phyloP scores from a whole-genome alignment of 2,329 filamentous ascomycete genomes.

The Zarea fungicola region DNA sequence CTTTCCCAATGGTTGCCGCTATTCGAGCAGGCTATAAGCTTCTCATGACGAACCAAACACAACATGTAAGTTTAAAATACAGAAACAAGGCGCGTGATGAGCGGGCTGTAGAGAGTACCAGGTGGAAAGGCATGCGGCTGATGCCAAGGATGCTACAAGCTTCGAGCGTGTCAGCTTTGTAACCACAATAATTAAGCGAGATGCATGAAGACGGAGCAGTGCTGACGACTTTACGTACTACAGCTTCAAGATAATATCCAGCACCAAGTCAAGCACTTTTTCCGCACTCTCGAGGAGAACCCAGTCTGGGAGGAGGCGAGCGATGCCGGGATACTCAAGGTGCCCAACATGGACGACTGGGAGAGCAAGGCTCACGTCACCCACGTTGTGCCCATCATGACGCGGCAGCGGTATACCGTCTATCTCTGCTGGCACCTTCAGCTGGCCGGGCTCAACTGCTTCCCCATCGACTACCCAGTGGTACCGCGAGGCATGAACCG shows the following conservation, averaged over 20 bases:
- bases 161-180: neutral
- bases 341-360: slow-evolving; percentile 25
- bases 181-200: neutral
- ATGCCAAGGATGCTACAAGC: neutral
- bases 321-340: slow-evolving; percentile 22
- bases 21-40: slow-evolving; percentile 19
- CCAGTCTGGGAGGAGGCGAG: slow-evolving; percentile 20
- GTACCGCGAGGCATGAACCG: slow-evolving; percentile 34
- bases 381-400: slow-evolving; percentile 27
- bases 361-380: slow-evolving; percentile 20
- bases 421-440: slow-evolving; percentile 23
- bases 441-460: slow-evolving; percentile 18
- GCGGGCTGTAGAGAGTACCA: neutral
- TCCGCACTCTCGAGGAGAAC: slow-evolving; percentile 20
- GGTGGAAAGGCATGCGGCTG: neutral
- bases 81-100: neutral
- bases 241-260: slow-evolving; percentile 20
- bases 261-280: slow-evolving; percentile 23
- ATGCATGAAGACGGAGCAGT: neutral
- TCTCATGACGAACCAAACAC: slow-evolving; percentile 13
- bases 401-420: slow-evolving; percentile 19
- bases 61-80: slow-evolving; percentile 6
- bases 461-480: slow-evolving; percentile 32
- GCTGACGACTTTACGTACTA: neutral
- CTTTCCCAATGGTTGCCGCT: slow-evolving; percentile 18